Base-by-base conservation (phyloP, 2,329 filamentous ascomycete genomes). In the Iodosphaeria phyllophila region DNA sequence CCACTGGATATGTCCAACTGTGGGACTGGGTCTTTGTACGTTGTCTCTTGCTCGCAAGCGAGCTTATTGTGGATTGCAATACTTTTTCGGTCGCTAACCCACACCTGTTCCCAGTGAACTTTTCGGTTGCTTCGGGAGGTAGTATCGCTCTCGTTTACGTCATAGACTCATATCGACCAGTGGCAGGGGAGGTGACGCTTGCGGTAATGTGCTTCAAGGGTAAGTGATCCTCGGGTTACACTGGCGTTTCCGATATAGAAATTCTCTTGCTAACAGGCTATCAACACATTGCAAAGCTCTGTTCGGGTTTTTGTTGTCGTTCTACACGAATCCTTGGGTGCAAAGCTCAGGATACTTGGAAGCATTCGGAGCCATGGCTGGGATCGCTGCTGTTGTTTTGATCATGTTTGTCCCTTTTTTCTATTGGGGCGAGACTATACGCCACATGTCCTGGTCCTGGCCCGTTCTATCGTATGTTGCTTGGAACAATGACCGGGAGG, bases 311-410 rank as follows among this genome's bases (percentile, higher is more conserved):
- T 44, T 69, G 1, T 47, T 70, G 2, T 63, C 57, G 0, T 70
- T 70, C 37, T 69, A 69, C 37, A 68, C 61, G 2, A 70, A 70
- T 35, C 54, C 60, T 0, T 70, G 64, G 64, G 54, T 70, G 18
- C 42, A 48, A 5, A 16, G 49, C 28, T 42, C 42, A 1, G 65
- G 64, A 1, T 69, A 69, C 34, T 31, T 46, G 8, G 44, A 51
- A 18, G 55, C 63, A 3, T 70, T 56, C 31, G 61, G 63, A 4
- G 48, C 54, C n/a, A 68, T 70, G 63, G 64, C 62, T 6, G 62
- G 52, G 8, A 66, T 69, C 22, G 46, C 54, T 7, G 54, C 48
- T 8, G 47, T 35, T 9, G 42, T 66, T 4, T 37, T 67, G 9
- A 18, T 64, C 5, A 32, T 56, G 15, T 60, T 51, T 48, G 37